Evolutionary conservation across 176 grass and related monocot genomes (phyloP), one percentile per base, ranked within the genome.

Genomic region (Coix lacrymajobi): DNA sequence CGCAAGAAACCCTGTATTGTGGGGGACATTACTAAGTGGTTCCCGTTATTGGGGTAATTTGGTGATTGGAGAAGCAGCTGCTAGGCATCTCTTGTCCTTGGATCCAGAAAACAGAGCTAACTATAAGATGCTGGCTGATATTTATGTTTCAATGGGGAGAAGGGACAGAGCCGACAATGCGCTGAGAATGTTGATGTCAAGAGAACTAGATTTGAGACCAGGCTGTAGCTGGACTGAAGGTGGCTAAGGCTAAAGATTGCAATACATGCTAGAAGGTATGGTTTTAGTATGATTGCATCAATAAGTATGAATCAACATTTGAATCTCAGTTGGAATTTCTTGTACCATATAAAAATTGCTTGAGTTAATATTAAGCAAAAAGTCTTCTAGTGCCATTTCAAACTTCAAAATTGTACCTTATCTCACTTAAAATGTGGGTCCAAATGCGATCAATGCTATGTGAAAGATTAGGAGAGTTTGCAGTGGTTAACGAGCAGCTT

Each of bases 111-210:
- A 93, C 82, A 80, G 43, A 25, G 88, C 86, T 46, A 93, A 85
- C 32, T 89, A 89, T 73, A 93, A 88, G 83, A 96, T 91, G 90
- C 88, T 96, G 71, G 88, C 90, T 71, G 84, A 91, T 76, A 80
- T 88, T 89, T 96, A 96, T 91, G 63, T 96, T 78, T 93, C 76
- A 20, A 56, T 72, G 91, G 91, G n/a, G 71, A 93, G 83, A 79
- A 93, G 88, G 79, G 90, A 89, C 68, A 79, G 68, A 40, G 80
- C 80, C 20, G n/a, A 83, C 37, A 22, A 34, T 70, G 31, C 90
- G 77, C 67, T 91, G 33, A 78, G 72, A 52, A 44, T 89, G 66
- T 61, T 83, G 19, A 71, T 48, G 62, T 67, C 83, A 87, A 76
- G 60, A 62, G 73, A 62, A 69, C 64, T 89, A n/a, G 73, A 89